Conservation (phyloP, 2,329 filamentous ascomycete species). For the Xylaria sp. region DNA sequence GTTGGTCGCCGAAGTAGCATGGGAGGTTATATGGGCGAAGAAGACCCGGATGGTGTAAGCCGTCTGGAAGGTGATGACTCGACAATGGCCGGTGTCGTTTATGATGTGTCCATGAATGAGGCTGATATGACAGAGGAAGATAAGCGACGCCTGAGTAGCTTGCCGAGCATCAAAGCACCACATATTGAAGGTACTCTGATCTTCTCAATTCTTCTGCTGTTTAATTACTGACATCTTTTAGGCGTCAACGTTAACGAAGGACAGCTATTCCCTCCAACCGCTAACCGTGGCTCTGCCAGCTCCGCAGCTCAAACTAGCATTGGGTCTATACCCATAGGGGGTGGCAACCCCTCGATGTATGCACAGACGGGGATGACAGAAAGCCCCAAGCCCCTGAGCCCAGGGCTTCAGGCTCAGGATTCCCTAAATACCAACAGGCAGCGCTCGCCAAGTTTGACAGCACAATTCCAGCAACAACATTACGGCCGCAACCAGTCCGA, state of each 20-base stretch:
- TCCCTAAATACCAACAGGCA: constrained; percentile 58
- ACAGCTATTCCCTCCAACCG: constrained; percentile 67
- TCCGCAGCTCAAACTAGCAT: constrained; percentile 62
- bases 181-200: constrained; percentile 62
- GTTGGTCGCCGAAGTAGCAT: constrained; percentile 88
- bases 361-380: constrained; percentile 78
- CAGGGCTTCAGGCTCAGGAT: constrained; percentile 59
- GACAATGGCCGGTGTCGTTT: constrained; percentile 61
- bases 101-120: constrained; percentile 61
- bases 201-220: constrained; percentile 58
- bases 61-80: constrained; percentile 58
- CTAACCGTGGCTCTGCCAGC: constrained; percentile 60
- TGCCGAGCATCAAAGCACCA: constrained; percentile 77
- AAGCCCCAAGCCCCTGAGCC: constrained; percentile 83
- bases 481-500: constrained; percentile 63
- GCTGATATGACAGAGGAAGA: constrained; percentile 66
- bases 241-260: constrained; percentile 52
- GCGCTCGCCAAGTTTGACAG: constrained; percentile 68
- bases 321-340: constrained; percentile 53
- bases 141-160: constrained; percentile 68
- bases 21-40: constrained; percentile 80
- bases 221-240: constrained; percentile 75
- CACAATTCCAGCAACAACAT: constrained; percentile 69
- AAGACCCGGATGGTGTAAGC: constrained; percentile 67
- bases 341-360: constrained; percentile 62